A percentile compares a stretch with the other conserved stretches of the same genome.
These are phyloP conservation scores for Ilyonectria sp. DNA, from an alignment of 2,329 filamentous ascomycete species.

Conservation along the genomic window DNA sequence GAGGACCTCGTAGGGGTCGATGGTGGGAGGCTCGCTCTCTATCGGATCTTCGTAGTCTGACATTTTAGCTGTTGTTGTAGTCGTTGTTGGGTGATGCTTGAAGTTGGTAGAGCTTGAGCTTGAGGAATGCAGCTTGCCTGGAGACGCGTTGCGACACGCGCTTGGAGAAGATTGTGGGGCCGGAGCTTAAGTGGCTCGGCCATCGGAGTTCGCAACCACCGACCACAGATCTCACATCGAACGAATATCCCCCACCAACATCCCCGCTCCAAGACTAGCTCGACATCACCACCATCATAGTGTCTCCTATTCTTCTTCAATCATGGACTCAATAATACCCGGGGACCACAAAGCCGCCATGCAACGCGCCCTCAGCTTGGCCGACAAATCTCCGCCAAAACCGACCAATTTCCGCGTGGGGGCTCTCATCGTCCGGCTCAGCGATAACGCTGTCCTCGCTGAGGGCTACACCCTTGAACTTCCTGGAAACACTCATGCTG, in stretches of 20 bases:
- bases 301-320: not conserved
- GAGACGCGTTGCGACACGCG: slow-evolving; percentile 45
- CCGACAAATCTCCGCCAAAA: slow-evolving; percentile 84
- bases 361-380: slow-evolving; percentile 80
- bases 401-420: slow-evolving; percentile 96
- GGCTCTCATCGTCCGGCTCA: slow-evolving; percentile 81
- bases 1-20: slow-evolving; percentile 87
- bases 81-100: slow-evolving; percentile 27
- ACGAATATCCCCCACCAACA: not conserved
- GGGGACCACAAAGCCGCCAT: slow-evolving; percentile 70
- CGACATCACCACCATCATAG: not conserved
- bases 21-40: slow-evolving; percentile 72
- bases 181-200: slow-evolving; percentile 44
- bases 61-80: slow-evolving; percentile 54
- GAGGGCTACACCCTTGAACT: slow-evolving; percentile 94
- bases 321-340: slow-evolving; percentile 44
- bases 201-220: slow-evolving; percentile 40
- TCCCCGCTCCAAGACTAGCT: not conserved
- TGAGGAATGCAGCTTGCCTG: not conserved
- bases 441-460: slow-evolving; percentile 74
- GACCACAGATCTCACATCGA: slow-evolving; percentile 15
- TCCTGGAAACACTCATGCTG: slow-evolving; percentile 94
- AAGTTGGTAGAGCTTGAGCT: slow-evolving; percentile 6
- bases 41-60: slow-evolving; percentile 66
- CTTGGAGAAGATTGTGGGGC: slow-evolving; percentile 37